phyloP scores from a whole-genome alignment of 257 asterid species.

The Cruciata laevipes region DNA sequence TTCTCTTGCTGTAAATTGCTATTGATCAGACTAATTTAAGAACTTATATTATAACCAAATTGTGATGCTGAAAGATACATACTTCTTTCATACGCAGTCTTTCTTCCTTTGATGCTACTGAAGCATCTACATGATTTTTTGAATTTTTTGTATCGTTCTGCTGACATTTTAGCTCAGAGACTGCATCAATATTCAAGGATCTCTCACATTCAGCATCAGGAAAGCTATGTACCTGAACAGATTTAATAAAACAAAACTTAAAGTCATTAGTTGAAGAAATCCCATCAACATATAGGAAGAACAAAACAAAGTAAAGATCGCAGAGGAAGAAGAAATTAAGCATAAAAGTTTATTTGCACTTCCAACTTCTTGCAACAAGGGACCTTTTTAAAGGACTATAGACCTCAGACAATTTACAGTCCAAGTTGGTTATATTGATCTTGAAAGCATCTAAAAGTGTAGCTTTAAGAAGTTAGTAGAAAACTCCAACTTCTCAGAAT shows the following conservation, averaged over 20 bases:
- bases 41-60: slow-evolving; percentile 13
- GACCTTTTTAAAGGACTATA: neutral
- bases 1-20: slow-evolving; percentile 57
- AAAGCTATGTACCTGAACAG: slow-evolving; percentile 35
- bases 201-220: slow-evolving; percentile 28
- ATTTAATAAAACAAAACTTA: slow-evolving; percentile 20
- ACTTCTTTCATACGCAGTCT: slow-evolving; percentile 66
- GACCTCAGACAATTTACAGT: neutral
- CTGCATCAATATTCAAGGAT: slow-evolving; percentile 23
- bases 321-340: neutral
- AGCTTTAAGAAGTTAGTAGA: neutral
- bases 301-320: neutral
- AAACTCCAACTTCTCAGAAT: neutral
- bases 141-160: slow-evolving; percentile 26
- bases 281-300: neutral
- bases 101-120: slow-evolving; percentile 64
- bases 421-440: neutral
- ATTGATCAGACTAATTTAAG: slow-evolving; percentile 12
- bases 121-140: slow-evolving; percentile 30
- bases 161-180: slow-evolving; percentile 27
- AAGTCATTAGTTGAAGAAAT: neutral
- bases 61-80: slow-evolving; percentile 17
- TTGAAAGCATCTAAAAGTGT: neutral
- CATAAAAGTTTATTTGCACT: neutral
- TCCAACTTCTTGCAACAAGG: slow-evolving; percentile 3